Conservation (phyloP, 2,329 filamentous ascomycete genomes). For the Xylaria sp. region DNA sequence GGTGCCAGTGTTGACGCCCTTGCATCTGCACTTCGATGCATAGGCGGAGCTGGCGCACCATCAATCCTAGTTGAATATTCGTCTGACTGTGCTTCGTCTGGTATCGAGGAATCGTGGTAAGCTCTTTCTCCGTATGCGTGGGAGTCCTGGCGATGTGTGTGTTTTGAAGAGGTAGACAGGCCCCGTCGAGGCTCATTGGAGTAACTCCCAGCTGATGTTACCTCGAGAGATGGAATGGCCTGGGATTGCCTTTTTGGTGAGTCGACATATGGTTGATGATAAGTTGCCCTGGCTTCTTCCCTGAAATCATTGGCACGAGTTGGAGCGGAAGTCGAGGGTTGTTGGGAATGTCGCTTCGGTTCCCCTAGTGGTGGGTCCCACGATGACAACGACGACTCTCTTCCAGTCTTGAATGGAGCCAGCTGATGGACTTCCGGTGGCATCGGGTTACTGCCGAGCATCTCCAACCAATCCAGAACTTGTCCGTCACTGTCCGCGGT, state of each 20-base stretch:
- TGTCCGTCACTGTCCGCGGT: slow-evolving; percentile 70
- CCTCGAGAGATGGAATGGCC: slow-evolving; percentile 32
- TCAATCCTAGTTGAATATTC: slow-evolving; percentile 37
- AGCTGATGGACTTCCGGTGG: slow-evolving; percentile 41
- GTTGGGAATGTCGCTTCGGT: slow-evolving; percentile 26
- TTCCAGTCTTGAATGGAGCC: slow-evolving; percentile 25
- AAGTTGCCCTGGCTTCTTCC: slow-evolving; percentile 30
- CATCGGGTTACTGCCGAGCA: slow-evolving; percentile 55
- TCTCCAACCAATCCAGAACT: slow-evolving; percentile 78
- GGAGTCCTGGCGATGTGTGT: slow-evolving; percentile 11
- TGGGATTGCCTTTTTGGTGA: slow-evolving; percentile 29
- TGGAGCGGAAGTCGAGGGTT: slow-evolving; percentile 20
- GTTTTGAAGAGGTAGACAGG: slow-evolving; percentile 15
- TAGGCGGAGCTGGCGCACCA: slow-evolving; percentile 51
- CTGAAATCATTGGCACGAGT: slow-evolving; percentile 18
- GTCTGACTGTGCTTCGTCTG: slow-evolving; percentile 33
- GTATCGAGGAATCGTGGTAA: slow-evolving; percentile 35
- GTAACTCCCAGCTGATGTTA: slow-evolving; percentile 36
- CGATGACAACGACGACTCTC: slow-evolving; percentile 22
- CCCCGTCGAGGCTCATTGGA: slow-evolving; percentile 24
- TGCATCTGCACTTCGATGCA: slow-evolving; percentile 43
- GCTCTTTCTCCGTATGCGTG: slow-evolving; percentile 35
- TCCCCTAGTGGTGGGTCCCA: slow-evolving; percentile 38
- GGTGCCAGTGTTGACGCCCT: slow-evolving; percentile 38
- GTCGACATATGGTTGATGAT: slow-evolving; percentile 32